phyloP scores from a whole-genome alignment of 352 stramenopile genomes.

The Blastocystis sp. region DNA sequence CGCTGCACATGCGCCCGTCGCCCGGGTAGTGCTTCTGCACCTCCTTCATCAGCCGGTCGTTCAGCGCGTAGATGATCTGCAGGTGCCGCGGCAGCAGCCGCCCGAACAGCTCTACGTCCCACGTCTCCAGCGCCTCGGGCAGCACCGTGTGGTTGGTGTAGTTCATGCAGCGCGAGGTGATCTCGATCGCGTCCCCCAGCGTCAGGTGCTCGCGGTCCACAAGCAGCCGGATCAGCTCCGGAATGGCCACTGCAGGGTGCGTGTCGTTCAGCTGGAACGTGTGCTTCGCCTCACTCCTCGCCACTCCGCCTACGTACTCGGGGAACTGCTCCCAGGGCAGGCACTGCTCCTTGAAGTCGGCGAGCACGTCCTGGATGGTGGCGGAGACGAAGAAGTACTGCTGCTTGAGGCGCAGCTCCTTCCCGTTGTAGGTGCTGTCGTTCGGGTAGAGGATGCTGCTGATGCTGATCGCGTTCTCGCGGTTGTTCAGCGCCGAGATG shows the following conservation, averaged over 20 bases:
- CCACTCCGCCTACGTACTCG: conserved; percentile 7
- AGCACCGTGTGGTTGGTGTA: conserved; percentile 73
- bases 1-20: conserved; percentile 37
- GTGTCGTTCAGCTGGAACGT: conserved; percentile 73
- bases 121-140: conserved; percentile 73
- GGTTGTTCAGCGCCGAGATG: conserved; percentile 69
- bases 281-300: neutral
- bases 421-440: conserved; percentile 70
- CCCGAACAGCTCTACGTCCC: conserved; percentile 71
- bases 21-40: conserved; percentile 68
- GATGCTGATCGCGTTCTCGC: conserved; percentile 71
- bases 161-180: conserved; percentile 70
- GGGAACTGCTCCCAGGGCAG: conserved; percentile 68
- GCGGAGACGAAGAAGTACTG: conserved; percentile 73
- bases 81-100: conserved; percentile 71
- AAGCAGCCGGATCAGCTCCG: conserved; percentile 71
- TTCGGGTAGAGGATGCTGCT: conserved; percentile 72
- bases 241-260: conserved; percentile 70
- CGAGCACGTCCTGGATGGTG: conserved; percentile 71
- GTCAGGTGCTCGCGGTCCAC: conserved; percentile 69
- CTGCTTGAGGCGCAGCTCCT: conserved; percentile 73
- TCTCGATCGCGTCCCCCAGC: conserved; percentile 69
- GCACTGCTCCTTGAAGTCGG: conserved; percentile 70
- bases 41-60: conserved; percentile 71
- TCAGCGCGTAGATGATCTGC: conserved; percentile 73